Evolutionary conservation across 768 basidiomycete species (phyloP).

Genomic region (Strobilomyces dryophilus): DNA sequence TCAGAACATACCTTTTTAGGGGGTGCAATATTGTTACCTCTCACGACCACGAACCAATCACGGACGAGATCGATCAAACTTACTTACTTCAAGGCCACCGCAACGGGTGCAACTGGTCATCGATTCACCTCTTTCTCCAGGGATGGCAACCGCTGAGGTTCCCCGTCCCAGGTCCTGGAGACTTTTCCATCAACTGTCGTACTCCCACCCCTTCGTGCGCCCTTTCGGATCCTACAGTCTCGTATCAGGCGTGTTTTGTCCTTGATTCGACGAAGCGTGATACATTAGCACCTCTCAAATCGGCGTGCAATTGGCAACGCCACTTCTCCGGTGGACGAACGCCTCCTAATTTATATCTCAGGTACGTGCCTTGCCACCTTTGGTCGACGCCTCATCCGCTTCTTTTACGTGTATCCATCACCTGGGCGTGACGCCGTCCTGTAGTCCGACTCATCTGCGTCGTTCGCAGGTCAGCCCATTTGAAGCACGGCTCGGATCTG

Average conservation of each 20-base stretch:
- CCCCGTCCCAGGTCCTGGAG: neutral
- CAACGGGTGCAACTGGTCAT: conserved; percentile 4
- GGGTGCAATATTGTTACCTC: conserved; percentile 2
- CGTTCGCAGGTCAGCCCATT: neutral
- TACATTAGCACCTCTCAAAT: neutral
- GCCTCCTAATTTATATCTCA: neutral
- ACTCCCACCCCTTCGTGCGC: neutral
- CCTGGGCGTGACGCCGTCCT: neutral
- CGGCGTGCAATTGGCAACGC: neutral
- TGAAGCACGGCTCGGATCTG: conserved; percentile 4
- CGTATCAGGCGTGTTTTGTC: neutral
- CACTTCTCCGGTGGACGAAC: neutral
- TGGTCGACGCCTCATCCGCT: neutral
- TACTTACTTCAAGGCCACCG: conserved; percentile 7
- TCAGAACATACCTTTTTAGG: conserved; percentile 5
- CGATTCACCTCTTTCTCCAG: conserved; percentile 1
- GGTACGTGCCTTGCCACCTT: neutral
- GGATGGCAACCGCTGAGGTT: conserved; percentile 3
- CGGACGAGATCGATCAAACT: conserved; percentile 16
- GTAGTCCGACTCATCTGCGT: too few relatives aligned
- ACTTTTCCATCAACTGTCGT: neutral
- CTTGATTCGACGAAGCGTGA: neutral
- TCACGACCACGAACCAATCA: conserved; percentile 16
- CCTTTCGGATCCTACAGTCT: neutral
- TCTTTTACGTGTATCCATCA: conserved; percentile 5